A percentile compares a stretch with the other conserved stretches of the same genome.
Evolutionary conservation across 2,329 filamentous ascomycete genomes (phyloP).

Genomic region (Rutstroemia sp.): DNA sequence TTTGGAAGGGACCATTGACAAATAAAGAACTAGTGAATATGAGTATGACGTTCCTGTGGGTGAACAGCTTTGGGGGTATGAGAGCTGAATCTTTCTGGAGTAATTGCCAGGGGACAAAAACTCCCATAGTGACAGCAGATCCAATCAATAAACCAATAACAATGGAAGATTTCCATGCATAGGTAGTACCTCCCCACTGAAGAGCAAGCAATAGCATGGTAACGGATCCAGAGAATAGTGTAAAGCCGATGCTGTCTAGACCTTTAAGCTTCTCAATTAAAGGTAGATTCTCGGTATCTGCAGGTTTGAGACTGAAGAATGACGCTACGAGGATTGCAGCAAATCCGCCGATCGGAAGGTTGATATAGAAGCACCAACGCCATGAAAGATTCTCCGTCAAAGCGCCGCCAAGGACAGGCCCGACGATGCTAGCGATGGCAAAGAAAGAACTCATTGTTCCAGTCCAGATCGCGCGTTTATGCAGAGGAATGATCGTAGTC

Average conservation of each 20-base stretch:
- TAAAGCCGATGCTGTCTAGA: neutral
- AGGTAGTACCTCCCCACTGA: slow-evolving; percentile 22
- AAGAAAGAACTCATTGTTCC: slow-evolving; percentile 19
- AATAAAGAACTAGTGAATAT: slow-evolving; percentile 31
- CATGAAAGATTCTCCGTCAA: slow-evolving; percentile 15
- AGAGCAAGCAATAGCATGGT: slow-evolving; percentile 24
- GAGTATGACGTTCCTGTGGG: slow-evolving; percentile 18
- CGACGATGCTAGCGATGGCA: slow-evolving; percentile 16
- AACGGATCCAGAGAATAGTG: slow-evolving; percentile 26
- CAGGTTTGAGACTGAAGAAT: neutral
- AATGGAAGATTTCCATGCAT: slow-evolving; percentile 24
- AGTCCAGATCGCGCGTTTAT: neutral
- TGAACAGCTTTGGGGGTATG: neutral
- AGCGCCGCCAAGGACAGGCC: slow-evolving; percentile 27
- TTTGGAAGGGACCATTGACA: slow-evolving; percentile 26
- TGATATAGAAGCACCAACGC: slow-evolving; percentile 26
- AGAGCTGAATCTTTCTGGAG: neutral
- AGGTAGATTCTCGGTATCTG: neutral
- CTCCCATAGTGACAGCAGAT: slow-evolving; percentile 14
- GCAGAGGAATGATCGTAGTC: slow-evolving; percentile 34
- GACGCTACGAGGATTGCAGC: neutral
- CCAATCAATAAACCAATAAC: slow-evolving; percentile 30
- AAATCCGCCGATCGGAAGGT: slow-evolving; percentile 33
- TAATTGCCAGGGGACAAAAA: slow-evolving; percentile 16
- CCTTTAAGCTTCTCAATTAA: slow-evolving; percentile 1